These are phyloP conservation scores for Diplodia seriata DNA, from an alignment of 2,329 filamentous ascomycete genomes.

Conservation along the genomic window DNA sequence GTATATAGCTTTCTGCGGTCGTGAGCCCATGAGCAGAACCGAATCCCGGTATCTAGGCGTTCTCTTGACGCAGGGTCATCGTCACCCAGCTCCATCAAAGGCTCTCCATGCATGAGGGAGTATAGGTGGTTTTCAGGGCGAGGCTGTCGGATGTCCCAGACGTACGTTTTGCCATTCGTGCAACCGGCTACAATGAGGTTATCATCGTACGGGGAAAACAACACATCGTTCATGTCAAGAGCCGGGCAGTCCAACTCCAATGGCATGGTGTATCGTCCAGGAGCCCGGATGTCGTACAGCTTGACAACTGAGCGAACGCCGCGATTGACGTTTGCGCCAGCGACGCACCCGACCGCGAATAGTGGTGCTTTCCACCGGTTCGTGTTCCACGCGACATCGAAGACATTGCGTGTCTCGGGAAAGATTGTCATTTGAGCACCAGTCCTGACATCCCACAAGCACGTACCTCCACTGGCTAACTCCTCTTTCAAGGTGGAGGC, in stretches of 20 bases:
- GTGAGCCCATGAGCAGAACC: conserved; percentile 64
- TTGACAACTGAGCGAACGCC: conserved; percentile 59
- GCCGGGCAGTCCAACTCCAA: conserved; percentile 64
- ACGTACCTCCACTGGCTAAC: conserved; percentile 58
- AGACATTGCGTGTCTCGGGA: conserved; percentile 61
- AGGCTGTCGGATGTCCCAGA: conserved; percentile 64
- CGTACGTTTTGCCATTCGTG: conserved; percentile 65
- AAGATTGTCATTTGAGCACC: conserved; percentile 51
- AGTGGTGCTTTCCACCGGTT: conserved; percentile 42
- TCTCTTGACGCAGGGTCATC: conserved; percentile 54
- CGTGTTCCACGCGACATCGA: conserved; percentile 66
- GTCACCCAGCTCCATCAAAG: conserved; percentile 56
- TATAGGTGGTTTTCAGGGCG: conserved; percentile 55
- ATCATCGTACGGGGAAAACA: conserved; percentile 58
- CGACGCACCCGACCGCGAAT: conserved; percentile 62
- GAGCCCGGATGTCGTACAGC: conserved; percentile 55
- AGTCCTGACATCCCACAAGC: conserved; percentile 60
- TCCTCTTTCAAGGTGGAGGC: conserved; percentile 47
- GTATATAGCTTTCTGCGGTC: conserved; percentile 62
- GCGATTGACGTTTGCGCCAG: conserved; percentile 45
- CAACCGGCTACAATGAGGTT: conserved; percentile 65
- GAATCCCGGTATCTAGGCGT: conserved; percentile 63
- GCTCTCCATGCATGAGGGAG: conserved; percentile 57
- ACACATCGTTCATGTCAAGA: conserved; percentile 66
- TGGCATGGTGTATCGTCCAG: conserved; percentile 40